Conservation (phyloP, 352 stramenopile species). For the Globisporangium nunn region DNA sequence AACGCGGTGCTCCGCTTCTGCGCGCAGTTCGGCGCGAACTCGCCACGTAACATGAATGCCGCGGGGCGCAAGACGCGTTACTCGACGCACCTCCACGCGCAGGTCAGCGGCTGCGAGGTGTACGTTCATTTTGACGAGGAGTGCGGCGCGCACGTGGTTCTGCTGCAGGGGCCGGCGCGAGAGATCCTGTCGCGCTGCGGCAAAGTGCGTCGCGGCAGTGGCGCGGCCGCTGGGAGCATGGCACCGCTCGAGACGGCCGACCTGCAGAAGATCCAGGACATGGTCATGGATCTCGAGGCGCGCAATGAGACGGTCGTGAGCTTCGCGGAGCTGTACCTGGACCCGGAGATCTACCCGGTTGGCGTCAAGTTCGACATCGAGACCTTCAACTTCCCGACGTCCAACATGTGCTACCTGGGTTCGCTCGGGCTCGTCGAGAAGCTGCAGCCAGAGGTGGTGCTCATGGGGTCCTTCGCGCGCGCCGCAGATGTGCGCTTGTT, state of each 20-base stretch:
- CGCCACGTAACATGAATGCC: constrained; percentile 10
- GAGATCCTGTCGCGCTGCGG: constrained; percentile 46
- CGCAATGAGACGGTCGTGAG: constrained; percentile 41
- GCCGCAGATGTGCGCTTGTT: constrained; percentile 34
- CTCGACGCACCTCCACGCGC: constrained; percentile 33
- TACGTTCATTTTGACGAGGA: constrained; percentile 57
- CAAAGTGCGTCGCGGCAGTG: constrained; percentile 23
- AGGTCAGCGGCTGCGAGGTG: constrained; percentile 44
- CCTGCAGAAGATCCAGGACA: constrained; percentile 32
- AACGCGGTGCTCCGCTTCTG: constrained; percentile 42
- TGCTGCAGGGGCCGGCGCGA: constrained; percentile 33
- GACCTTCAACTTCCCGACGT: constrained; percentile 49
- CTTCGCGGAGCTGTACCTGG: constrained; percentile 43
- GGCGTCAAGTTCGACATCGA: constrained; percentile 46
- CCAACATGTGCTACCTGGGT: constrained; percentile 46
- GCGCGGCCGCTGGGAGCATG: constrained; percentile 2
- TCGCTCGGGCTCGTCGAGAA: constrained; percentile 45
- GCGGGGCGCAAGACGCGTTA: constrained; percentile 24
- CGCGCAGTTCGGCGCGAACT: constrained; percentile 29
- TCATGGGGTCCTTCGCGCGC: constrained; percentile 36
- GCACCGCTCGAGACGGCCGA: constrained; percentile 31
- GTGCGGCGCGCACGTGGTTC: constrained; percentile 34
- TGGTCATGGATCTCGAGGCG: constrained; percentile 37
- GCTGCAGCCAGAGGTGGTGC: constrained; percentile 39
- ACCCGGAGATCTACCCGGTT: constrained; percentile 32